These are phyloP conservation scores for Sphaerosporella brunnea DNA, from an alignment of 495 filamentous ascomycete genomes.

Conservation along the genomic window DNA sequence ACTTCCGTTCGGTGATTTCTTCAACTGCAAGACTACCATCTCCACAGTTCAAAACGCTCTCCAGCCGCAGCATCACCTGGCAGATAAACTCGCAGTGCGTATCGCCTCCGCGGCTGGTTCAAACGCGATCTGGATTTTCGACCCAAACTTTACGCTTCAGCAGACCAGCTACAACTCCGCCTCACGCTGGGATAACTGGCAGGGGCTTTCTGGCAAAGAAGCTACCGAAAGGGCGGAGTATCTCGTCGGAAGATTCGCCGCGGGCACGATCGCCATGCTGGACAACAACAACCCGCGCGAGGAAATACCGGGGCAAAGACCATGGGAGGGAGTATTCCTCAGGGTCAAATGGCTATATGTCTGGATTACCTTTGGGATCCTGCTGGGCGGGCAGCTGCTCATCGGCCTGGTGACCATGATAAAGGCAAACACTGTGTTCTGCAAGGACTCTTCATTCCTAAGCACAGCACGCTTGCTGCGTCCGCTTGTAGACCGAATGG, in stretches of 20 bases:
- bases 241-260: neutral
- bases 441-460: neutral
- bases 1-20: neutral
- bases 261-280: neutral
- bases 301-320: neutral
- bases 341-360: neutral
- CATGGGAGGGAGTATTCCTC: neutral
- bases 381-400: neutral
- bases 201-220: neutral
- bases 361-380: neutral
- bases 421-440: neutral
- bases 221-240: neutral
- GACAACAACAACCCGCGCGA: neutral
- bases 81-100: neutral
- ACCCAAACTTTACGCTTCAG: neutral
- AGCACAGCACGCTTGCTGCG: neutral
- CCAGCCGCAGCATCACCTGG: neutral
- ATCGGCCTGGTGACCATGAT: neutral
- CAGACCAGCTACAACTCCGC: no score
- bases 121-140: neutral
- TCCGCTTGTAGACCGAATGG: slow-evolving; percentile 1
- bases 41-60: neutral
- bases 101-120: neutral
- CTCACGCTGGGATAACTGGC: neutral
- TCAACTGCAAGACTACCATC: neutral